Conservation (phyloP, 192 early-diverging fungal genomes). For the Coemansia sp. region DNA sequence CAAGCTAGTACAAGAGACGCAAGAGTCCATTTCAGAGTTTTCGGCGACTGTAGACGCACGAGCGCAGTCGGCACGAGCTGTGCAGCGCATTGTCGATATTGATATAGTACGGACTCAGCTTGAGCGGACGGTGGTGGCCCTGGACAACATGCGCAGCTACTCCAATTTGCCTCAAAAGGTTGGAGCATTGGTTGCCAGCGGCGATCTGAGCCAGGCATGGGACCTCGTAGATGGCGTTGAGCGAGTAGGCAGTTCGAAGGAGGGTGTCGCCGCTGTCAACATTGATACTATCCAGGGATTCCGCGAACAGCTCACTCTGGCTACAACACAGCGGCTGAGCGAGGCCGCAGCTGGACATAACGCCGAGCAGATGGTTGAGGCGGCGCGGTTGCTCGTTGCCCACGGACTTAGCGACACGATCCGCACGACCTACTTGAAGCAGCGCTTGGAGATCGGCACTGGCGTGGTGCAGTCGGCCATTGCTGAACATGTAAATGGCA, state of each 20-base stretch:
- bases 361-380: constrained; percentile 9
- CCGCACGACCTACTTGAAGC: constrained; percentile 15
- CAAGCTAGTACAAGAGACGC: constrained; percentile 34
- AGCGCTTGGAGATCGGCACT: constrained; percentile 23
- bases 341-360: constrained; percentile 17
- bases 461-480: constrained; percentile 18
- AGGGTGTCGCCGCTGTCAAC: background rate
- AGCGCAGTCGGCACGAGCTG: constrained; percentile 16
- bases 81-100: constrained; percentile 31
- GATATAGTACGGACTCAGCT: constrained; percentile 23
- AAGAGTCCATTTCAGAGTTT: constrained; percentile 20
- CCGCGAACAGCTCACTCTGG: constrained; percentile 15
- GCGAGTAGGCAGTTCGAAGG: background rate
- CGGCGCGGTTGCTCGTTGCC: constrained; percentile 13
- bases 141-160: constrained; percentile 38
- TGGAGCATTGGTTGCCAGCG: constrained; percentile 18
- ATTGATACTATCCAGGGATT: constrained; percentile 5
- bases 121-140: constrained; percentile 25
- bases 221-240: constrained; percentile 22
- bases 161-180: constrained; percentile 42
- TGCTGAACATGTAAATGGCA: background rate
- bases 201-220: constrained; percentile 42
- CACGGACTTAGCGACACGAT: constrained; percentile 24
- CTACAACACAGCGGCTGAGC: constrained; percentile 11
- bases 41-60: constrained; percentile 20